Conservation (phyloP, 1,284 basidiomycete species). For the Meripilus lineatus region DNA sequence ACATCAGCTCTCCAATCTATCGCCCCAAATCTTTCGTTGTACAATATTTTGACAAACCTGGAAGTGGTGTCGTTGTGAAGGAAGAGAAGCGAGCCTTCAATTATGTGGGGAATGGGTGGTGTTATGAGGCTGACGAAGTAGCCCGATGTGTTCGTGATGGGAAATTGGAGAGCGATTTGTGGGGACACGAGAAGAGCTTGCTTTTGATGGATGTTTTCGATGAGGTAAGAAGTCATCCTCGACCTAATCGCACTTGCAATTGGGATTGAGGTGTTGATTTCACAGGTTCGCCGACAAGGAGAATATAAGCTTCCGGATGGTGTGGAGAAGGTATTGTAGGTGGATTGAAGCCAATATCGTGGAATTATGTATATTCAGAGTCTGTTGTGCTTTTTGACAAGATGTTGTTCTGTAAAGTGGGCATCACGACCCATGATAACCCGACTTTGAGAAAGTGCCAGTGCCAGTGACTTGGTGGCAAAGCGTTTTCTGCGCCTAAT, state of each 20-base stretch:
- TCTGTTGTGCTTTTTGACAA: too few species aligned
- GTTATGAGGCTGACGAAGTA: conserved; percentile 82
- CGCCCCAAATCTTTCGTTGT: conserved; percentile 60
- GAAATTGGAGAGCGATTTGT: conserved; percentile 68
- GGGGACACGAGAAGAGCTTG: conserved; percentile 74
- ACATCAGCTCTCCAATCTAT: conserved; percentile 58
- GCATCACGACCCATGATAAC: too few species aligned
- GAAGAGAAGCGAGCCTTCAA: conserved; percentile 54
- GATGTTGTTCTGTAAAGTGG: too few species aligned
- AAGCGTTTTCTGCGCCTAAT: too few species aligned
- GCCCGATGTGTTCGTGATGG: conserved; percentile 75
- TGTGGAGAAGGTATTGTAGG: conserved; percentile 34
- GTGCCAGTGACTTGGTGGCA: too few species aligned
- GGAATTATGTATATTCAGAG: background rate
- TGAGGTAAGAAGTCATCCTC: conserved; percentile 44
- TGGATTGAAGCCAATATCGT: background rate
- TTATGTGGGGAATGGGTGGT: conserved; percentile 61
- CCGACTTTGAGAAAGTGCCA: too few species aligned
- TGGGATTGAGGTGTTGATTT: background rate
- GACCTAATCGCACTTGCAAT: background rate
- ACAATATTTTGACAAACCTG: conserved; percentile 51
- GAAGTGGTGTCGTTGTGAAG: conserved; percentile 41
- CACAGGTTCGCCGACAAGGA: conserved; percentile 47
- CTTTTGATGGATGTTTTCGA: conserved; percentile 81
- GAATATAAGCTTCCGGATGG: conserved; percentile 42